Evolutionary conservation across 306 rosid genomes (phyloP), one percentile per base, ranked within the genome.

Genomic region (Ziziphus jujuba): DNA sequence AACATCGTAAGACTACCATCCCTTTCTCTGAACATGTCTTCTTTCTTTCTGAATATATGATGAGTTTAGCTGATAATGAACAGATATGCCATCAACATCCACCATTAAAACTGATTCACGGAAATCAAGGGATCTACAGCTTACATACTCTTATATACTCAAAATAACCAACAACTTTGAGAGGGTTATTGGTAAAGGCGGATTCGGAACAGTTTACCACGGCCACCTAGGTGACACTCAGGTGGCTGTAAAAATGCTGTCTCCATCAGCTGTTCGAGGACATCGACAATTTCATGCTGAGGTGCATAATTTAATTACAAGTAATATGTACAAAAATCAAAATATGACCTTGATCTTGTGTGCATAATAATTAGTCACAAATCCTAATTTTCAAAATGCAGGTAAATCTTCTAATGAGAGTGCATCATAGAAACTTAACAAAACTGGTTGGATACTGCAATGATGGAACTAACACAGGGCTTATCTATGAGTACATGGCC

Each of bases 181-280:
- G 48, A 76, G 6, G 19, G 31, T 49, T 34, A 33, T 83, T 7
- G 91, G 91, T 2, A 73, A 48, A 67, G 86, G 91, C 48, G 85
- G 84, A 24, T 79, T 56, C 33, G 85, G 89, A 79, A 74, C 69
- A 14, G 89, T 84, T 44, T 84, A 77, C 52, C 63, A 16, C 19
- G 87, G 92, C 3, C 7, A 9, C 15, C 20, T 22, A 8, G 24
- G 69, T 10, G 66, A 58, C 17, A 76, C 71, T 28, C 76, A 79
- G 79, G 90, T 85, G 5, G 87, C 87, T 51, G 70, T 79, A 16
- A 85, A 85, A 75, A 74, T 81, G 62, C 80, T 79, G 25, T 79
- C 89, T 9, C 28, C 43, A 25, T 76, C 83, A 49, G 22, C 87
- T 45, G 60, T 33, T 7, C 82, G 62, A 59, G 83, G 87, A 7